Evolutionary conservation across 768 basidiomycete species (phyloP).

Genomic region (Rhodocollybia butyracea): DNA sequence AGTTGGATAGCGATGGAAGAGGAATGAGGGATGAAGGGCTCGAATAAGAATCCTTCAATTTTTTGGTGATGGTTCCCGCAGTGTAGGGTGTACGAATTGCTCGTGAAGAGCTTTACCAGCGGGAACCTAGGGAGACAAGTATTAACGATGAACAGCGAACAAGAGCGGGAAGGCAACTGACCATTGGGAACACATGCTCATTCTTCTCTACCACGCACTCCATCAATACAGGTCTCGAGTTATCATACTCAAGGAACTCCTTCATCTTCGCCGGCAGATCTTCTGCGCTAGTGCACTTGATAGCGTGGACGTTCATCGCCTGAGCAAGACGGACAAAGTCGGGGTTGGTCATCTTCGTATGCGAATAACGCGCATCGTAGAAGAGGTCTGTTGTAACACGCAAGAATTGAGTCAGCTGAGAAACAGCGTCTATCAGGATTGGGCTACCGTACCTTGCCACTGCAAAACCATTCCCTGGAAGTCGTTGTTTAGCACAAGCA

Average conservation of each 20-base stretch:
- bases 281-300: constrained; percentile 63
- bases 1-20: neutral
- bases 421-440: neutral
- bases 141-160: constrained; percentile 3
- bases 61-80: constrained; percentile 21
- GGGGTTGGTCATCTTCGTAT: constrained; percentile 94
- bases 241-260: constrained; percentile 96
- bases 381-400: constrained; percentile 66
- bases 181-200: constrained; percentile 93
- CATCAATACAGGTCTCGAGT: constrained; percentile 80
- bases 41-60: neutral
- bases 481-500: constrained; percentile 90
- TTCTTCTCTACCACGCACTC: constrained; percentile 84
- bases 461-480: constrained; percentile 99
- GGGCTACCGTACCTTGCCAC: constrained; percentile 81
- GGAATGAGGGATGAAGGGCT: neutral
- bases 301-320: constrained; percentile 90
- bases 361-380: constrained; percentile 95
- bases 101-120: constrained; percentile 95
- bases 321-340: constrained; percentile 89
- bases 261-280: constrained; percentile 96
- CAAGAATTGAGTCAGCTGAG: neutral
- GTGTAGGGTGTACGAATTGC: constrained; percentile 71
- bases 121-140: constrained; percentile 52
- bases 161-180: constrained; percentile 24